Conservation (phyloP, 176 grass and related monocot genomes). For the Panicum miliaceum region DNA sequence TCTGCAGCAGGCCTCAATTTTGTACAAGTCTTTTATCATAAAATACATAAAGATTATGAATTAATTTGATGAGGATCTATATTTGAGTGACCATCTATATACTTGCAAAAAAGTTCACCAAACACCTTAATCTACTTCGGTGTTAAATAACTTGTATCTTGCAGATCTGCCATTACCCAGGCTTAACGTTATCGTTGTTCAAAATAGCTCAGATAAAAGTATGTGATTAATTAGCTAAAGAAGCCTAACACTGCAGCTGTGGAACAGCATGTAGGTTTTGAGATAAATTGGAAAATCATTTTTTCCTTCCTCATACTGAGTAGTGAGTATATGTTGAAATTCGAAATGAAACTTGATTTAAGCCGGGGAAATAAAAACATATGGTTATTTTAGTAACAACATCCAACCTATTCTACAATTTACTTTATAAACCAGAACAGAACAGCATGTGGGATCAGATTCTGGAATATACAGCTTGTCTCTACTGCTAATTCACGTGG, state of each 20-base stretch:
- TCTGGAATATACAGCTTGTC: not conserved
- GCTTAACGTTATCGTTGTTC: not conserved
- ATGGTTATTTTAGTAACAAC: not conserved
- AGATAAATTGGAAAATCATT: not conserved
- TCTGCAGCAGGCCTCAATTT: conserved; percentile 87
- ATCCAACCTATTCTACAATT: conserved; percentile 1
- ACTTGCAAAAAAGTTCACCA: not conserved
- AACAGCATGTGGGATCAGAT: not conserved
- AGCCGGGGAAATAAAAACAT: not conserved
- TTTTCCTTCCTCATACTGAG: not conserved
- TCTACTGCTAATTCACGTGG: conserved; percentile 7
- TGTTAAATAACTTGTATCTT: not conserved
- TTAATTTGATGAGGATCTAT: conserved; percentile 25
- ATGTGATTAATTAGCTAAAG: conserved; percentile 20
- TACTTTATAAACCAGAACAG: conserved; percentile 15
- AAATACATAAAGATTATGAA: conserved; percentile 34
- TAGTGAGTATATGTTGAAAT: not conserved
- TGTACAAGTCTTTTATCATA: conserved; percentile 68
- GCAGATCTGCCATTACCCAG: conserved; percentile 1
- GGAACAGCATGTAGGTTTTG: not conserved
- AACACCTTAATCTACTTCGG: not conserved
- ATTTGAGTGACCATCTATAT: not conserved
- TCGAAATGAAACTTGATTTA: not conserved
- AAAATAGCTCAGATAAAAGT: not conserved
- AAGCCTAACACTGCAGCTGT: not conserved